These are phyloP conservation scores for Fusarium sororula DNA, from an alignment of 2,329 filamentous ascomycete genomes.

Conservation along the genomic window DNA sequence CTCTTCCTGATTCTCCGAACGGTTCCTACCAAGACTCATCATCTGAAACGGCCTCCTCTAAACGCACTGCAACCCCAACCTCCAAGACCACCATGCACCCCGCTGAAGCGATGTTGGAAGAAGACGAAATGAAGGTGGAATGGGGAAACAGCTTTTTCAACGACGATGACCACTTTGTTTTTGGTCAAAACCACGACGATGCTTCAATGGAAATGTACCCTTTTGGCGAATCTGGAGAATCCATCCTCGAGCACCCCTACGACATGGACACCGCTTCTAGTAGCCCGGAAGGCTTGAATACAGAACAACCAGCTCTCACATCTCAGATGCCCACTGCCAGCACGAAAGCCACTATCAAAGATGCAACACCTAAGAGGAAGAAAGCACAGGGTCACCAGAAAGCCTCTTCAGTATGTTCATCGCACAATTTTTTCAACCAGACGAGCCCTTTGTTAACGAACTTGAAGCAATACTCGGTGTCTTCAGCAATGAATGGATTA, in stretches of 20 bases:
- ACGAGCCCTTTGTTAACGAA: conserved; percentile 32
- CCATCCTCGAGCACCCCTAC: conserved; percentile 60
- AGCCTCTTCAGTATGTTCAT: conserved; percentile 52
- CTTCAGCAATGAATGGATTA: conserved; percentile 60
- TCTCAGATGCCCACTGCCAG: conserved; percentile 55
- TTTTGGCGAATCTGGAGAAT: conserved; percentile 44
- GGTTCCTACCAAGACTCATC: conserved; percentile 59
- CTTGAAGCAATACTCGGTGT: conserved; percentile 60
- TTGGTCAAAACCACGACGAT: conserved; percentile 42
- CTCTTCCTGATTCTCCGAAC: conserved; percentile 54
- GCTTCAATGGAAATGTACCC: conserved; percentile 45
- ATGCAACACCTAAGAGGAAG: conserved; percentile 40
- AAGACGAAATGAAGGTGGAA: conserved; percentile 53
- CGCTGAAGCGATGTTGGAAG: conserved; percentile 56
- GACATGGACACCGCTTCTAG: conserved; percentile 68
- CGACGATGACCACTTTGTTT: conserved; percentile 53
- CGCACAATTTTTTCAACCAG: neutral
- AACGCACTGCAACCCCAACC: conserved; percentile 57
- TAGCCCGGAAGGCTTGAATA: conserved; percentile 57
- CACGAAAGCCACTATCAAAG: conserved; percentile 44
- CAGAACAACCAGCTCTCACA: conserved; percentile 51
- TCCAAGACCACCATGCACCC: conserved; percentile 54
- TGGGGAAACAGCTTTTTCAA: conserved; percentile 54
- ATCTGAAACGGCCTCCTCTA: conserved; percentile 61
- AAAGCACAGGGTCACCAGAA: conserved; percentile 40